Percentiles rank a stretch among this genome's conserved stretches.
Conservation (phyloP, 352 stramenopile genomes). For the Phytophthora kernoviae region DNA sequence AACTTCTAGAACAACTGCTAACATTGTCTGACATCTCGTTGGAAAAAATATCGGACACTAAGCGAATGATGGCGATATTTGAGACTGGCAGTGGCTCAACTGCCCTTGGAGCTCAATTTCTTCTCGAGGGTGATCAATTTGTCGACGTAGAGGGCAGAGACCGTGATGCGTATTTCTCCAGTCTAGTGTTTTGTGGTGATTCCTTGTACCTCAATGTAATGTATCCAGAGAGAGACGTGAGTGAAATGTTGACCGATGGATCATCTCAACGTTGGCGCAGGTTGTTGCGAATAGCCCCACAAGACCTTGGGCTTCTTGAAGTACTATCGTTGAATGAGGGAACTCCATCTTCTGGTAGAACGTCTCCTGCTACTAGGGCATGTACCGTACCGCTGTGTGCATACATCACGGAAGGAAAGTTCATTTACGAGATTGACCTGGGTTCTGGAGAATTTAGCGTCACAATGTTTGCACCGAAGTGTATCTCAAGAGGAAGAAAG, state of each 20-base stretch:
- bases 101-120: conserved; percentile 23
- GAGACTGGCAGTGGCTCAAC: conserved; percentile 10
- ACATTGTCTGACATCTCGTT: conserved; percentile 18
- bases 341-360: neutral
- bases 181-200: conserved; percentile 46
- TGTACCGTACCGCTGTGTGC: conserved; percentile 22
- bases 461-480: conserved; percentile 38
- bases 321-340: conserved; percentile 12
- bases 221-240: conserved; percentile 25
- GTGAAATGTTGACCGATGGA: conserved; percentile 9
- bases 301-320: conserved; percentile 26
- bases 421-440: conserved; percentile 61
- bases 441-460: conserved; percentile 40
- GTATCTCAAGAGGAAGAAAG: conserved; percentile 5
- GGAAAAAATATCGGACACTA: conserved; percentile 24
- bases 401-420: conserved; percentile 57
- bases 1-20: conserved; percentile 36
- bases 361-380: neutral
- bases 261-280: conserved; percentile 12
- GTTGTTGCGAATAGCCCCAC: conserved; percentile 27
- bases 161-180: conserved; percentile 47
- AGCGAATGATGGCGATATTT: conserved; percentile 38
- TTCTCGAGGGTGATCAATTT: conserved; percentile 38
- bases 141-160: conserved; percentile 34
- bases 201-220: conserved; percentile 55